Conservation (phyloP, 2,329 filamentous ascomycete species). For the Thielaviopsis ethacetica region DNA sequence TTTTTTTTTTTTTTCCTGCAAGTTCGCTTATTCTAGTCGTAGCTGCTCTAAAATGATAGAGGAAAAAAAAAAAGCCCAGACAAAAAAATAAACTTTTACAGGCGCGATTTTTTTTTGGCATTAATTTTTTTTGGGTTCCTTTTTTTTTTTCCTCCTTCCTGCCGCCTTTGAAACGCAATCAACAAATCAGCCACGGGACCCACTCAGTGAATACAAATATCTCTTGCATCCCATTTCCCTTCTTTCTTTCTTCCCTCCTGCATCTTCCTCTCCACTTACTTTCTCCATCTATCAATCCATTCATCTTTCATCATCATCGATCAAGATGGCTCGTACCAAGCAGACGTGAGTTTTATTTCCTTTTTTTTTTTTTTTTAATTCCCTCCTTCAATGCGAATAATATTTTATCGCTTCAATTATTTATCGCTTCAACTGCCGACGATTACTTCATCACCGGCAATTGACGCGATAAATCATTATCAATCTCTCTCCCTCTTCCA, state of each 20-base stretch:
- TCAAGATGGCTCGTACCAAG: constrained; percentile 48
- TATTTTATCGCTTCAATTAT: constrained; percentile 16
- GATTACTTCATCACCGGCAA: constrained; percentile 21
- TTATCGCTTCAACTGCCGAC: constrained; percentile 25
- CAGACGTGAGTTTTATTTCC: constrained; percentile 26
- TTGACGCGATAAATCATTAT: constrained; percentile 20
- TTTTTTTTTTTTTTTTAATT: no score
- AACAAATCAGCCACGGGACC: constrained; percentile 15
- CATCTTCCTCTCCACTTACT: constrained; percentile 21
- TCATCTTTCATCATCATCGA: constrained; percentile 21
- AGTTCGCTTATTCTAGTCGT: background rate
- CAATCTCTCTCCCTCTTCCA: background rate
- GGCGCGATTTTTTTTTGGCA: background rate
- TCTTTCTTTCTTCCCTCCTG: constrained; percentile 21
- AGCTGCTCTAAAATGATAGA: background rate
- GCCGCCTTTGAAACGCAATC: constrained; percentile 5
- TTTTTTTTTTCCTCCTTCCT: background rate
- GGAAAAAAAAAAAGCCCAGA: background rate
- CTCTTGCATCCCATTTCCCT: background rate
- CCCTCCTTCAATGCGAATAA: background rate
- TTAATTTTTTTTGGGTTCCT: constrained; percentile 13
- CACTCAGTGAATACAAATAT: constrained; percentile 18
- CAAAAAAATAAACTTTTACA: background rate
- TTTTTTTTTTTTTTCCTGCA: constrained; percentile 8
- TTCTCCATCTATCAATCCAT: constrained; percentile 18